phyloP scores from a whole-genome alignment of 768 basidiomycete species.

The Imleria badia region DNA sequence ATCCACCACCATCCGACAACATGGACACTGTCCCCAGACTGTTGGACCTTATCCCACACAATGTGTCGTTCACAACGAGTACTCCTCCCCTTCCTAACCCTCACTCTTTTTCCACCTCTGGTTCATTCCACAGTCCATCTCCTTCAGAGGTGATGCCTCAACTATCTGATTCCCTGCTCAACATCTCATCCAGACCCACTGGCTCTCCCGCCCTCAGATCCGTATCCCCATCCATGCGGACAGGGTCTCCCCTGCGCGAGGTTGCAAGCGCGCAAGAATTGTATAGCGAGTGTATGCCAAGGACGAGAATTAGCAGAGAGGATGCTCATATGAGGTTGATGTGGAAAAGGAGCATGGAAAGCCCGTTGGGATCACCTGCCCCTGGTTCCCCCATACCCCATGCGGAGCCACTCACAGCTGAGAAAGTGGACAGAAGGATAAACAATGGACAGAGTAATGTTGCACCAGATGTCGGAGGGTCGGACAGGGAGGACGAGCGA shows the following conservation, averaged over 20 bases:
- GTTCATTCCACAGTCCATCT: constrained; percentile 18
- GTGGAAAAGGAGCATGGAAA: constrained; percentile 45
- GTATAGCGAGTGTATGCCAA: constrained; percentile 22
- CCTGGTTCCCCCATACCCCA: constrained; percentile 9
- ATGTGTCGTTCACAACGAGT: constrained; percentile 24
- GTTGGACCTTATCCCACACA: constrained; percentile 24
- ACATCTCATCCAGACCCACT: constrained; percentile 13
- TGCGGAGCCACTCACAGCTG: background rate
- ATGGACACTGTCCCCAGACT: constrained; percentile 21
- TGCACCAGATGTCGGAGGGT: background rate
- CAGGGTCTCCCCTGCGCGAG: constrained; percentile 32
- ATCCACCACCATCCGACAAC: constrained; percentile 12
- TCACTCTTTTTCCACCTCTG: constrained; percentile 18
- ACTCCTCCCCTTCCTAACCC: constrained; percentile 27
- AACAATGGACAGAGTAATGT: background rate
- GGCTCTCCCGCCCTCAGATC: constrained; percentile 20
- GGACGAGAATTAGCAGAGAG: constrained; percentile 52
- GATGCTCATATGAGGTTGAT: constrained; percentile 51
- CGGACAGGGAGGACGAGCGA: constrained; percentile 30
- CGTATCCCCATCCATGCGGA: constrained; percentile 20
- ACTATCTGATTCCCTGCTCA: constrained; percentile 25
- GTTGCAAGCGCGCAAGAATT: constrained; percentile 21
- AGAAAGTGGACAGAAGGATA: background rate
- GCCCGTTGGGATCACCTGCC: constrained; percentile 32
- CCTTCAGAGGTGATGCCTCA: constrained; percentile 15